A percentile compares a stretch with the other conserved stretches of the same genome.
These are phyloP conservation scores for Aurantiochytrium sp. DNA, from an alignment of 108 stramenopile genomes.

Conservation along the genomic window DNA sequence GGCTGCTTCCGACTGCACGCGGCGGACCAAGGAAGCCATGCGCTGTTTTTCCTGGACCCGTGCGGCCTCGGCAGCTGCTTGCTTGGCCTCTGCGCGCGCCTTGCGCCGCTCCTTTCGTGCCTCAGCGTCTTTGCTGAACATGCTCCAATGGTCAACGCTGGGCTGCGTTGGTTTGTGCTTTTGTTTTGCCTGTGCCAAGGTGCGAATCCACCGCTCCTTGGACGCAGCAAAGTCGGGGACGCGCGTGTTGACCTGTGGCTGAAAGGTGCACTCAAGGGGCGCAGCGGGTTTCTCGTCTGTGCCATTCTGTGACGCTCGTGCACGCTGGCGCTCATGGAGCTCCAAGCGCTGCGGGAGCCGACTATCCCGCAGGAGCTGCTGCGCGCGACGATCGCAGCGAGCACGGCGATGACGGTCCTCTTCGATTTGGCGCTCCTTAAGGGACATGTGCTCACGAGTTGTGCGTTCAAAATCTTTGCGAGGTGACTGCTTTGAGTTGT, in stretches of 20 bases:
- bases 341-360: neutral
- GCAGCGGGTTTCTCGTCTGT: too few relatives aligned
- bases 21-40: neutral
- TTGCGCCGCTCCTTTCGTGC: neutral
- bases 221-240: neutral
- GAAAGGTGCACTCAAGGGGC: neutral
- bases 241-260: neutral
- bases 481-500: too few relatives aligned
- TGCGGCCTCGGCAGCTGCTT: neutral
- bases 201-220: neutral
- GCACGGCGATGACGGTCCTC: neutral
- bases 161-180: neutral
- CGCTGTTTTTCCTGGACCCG: neutral
- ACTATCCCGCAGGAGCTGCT: neutral
- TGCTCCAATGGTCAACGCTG: neutral
- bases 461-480: too few relatives aligned
- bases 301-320: too few relatives aligned
- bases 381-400: neutral
- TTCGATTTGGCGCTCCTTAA: too few relatives aligned
- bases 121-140: neutral
- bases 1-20: neutral
- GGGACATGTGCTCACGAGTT: neutral
- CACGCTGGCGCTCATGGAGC: neutral
- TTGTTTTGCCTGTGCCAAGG: neutral
- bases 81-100: neutral